These are phyloP conservation scores for Xylaria palmicola DNA, from an alignment of 495 filamentous ascomycete species.

Conservation along the genomic window DNA sequence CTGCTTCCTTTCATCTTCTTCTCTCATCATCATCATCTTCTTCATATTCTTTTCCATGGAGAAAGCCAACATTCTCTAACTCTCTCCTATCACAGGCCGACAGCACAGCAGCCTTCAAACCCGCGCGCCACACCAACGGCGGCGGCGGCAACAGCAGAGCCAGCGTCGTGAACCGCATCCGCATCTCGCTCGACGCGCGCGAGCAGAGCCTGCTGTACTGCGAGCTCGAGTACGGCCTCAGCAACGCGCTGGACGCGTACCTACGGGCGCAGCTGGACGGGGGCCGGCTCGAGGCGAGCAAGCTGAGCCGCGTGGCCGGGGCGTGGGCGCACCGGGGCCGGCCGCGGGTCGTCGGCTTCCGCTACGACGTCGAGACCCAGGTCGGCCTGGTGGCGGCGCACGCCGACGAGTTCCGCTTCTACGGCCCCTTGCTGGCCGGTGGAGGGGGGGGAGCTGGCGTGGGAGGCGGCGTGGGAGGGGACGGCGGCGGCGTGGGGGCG, in stretches of 20 bases:
- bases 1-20: not conserved
- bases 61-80: constrained; percentile 15
- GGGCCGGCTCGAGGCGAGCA: constrained; percentile 37
- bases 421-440: constrained; percentile 29
- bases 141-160: constrained; percentile 11
- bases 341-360: constrained; percentile 43
- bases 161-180: constrained; percentile 21
- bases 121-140: constrained; percentile 4
- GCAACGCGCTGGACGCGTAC: constrained; percentile 37
- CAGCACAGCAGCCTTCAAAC: constrained; percentile 25
- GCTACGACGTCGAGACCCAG: constrained; percentile 51
- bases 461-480: no score
- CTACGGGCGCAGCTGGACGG: constrained; percentile 37
- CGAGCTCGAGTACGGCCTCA: constrained; percentile 43
- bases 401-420: constrained; percentile 44
- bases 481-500: no score
- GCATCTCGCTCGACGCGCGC: constrained; percentile 41
- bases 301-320: constrained; percentile 37
- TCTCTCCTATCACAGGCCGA: constrained; percentile 25
- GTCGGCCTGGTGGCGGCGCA: constrained; percentile 42
- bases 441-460: no score
- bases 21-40: no score
- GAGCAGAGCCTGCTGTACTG: constrained; percentile 49
- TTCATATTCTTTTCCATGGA: not conserved
- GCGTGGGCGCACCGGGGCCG: constrained; percentile 43